Percentiles rank a stretch among this genome's conserved stretches.
Conservation (phyloP, 495 filamentous ascomycete genomes). For the Aspergillus taichungensis region DNA sequence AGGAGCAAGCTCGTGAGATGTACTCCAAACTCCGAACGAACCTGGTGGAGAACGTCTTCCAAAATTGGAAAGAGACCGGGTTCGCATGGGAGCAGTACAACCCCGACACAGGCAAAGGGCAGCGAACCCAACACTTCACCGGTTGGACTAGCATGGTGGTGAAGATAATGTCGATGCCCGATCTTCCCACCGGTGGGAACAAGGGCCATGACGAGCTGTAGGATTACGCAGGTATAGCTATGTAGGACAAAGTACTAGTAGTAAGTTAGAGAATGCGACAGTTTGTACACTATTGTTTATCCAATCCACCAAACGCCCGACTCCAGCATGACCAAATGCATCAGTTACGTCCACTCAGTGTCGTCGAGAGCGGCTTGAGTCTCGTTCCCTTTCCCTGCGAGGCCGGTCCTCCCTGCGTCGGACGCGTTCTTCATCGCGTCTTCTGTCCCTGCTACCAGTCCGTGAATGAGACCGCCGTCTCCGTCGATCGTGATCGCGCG, state of each 20-base stretch:
- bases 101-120: constrained; percentile 81
- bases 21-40: constrained; percentile 74
- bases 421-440: constrained; percentile 15
- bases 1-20: constrained; percentile 57
- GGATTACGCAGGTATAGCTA: constrained; percentile 8
- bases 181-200: constrained; percentile 27
- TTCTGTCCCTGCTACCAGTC: constrained; percentile 24
- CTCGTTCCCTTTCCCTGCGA: constrained; percentile 19
- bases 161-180: constrained; percentile 91
- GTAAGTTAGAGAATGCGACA: constrained; percentile 1
- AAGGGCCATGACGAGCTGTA: constrained; percentile 36
- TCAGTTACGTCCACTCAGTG: constrained; percentile 7
- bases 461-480: constrained; percentile 20
- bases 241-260: constrained; percentile 11
- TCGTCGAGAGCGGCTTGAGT: constrained; percentile 16
- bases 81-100: constrained; percentile 99
- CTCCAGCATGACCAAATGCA: neutral
- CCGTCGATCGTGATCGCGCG: constrained; percentile 14
- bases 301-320: constrained; percentile 7
- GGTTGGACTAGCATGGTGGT: constrained; percentile 98
- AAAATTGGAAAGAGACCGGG: constrained; percentile 79
- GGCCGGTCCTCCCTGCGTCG: constrained; percentile 20
- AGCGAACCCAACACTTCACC: constrained; percentile 95
- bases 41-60: constrained; percentile 81
- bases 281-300: constrained; percentile 6